phyloP scores from a whole-genome alignment of 805 yeast genomes.

The Spathaspora hagerdaliae region DNA sequence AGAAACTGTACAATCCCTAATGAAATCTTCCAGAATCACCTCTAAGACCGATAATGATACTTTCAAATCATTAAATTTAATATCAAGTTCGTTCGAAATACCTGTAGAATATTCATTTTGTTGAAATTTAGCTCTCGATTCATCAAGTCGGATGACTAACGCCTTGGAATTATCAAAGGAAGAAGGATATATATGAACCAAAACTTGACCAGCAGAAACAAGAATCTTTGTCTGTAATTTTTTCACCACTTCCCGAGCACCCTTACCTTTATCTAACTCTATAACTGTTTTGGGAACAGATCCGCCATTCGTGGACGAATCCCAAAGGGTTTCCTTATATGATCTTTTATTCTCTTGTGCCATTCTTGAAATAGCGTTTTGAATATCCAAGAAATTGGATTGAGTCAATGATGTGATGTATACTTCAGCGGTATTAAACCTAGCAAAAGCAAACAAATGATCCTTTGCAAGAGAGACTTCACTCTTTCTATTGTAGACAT shows the following conservation, averaged over 20 bases:
- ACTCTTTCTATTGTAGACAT: constrained; percentile 67
- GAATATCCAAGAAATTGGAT: constrained; percentile 75
- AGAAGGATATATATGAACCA: constrained; percentile 75
- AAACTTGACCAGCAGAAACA: constrained; percentile 52
- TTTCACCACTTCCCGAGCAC: constrained; percentile 26
- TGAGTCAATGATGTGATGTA: constrained; percentile 83
- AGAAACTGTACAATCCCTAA: constrained; percentile 43
- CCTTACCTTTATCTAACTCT: constrained; percentile 6
- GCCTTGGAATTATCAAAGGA: constrained; percentile 77
- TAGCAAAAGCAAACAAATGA: constrained; percentile 49
- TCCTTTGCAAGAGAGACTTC: constrained; percentile 49
- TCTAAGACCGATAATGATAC: constrained; percentile 64
- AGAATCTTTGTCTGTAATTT: constrained; percentile 65
- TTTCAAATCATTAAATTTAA: constrained; percentile 58
- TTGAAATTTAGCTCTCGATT: constrained; percentile 48
- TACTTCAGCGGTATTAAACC: constrained; percentile 50
- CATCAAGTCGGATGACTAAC: constrained; percentile 55
- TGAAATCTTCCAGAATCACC: constrained; percentile 47
- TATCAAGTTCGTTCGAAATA: constrained; percentile 53
- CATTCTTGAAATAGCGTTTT: constrained; percentile 65
- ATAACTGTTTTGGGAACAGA: not conserved
- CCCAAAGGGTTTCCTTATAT: constrained; percentile 70
- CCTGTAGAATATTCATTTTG: constrained; percentile 43
- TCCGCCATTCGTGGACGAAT: constrained; percentile 29
- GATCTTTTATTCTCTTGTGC: constrained; percentile 68